Base-by-base conservation (phyloP, 2,329 filamentous ascomycete genomes). In the Penicillium sp. region DNA sequence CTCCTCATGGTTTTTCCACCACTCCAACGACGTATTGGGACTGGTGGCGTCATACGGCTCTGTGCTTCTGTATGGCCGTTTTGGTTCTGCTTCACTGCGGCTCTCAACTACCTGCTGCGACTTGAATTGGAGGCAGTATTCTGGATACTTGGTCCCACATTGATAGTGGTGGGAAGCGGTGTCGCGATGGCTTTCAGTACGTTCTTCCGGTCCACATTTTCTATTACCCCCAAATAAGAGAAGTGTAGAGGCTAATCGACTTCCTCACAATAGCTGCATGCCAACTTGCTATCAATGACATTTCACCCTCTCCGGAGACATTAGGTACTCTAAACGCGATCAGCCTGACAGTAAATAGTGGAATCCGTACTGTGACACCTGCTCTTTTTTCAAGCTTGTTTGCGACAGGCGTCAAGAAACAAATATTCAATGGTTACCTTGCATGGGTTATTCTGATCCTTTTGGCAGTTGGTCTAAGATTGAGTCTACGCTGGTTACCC, bases 231-330 rank as follows among this genome's bases (percentile, higher is more conserved):
- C 23, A 18, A 9, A 45, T 52, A 7, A 14, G 9, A 51, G 11
- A 42, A 11, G 16, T 1, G 12, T 3, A 40, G 8, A 46, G 18
- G 26, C 20, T 47, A 47, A 38, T n/a, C n/a, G 23, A 18, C 5
- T 12, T 47, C 28, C 9, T 23, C 2, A 30, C 8, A 38, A 35
- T 16, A 76, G 74, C 87, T 0, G 85, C 79, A 1, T 80, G 86
- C 0, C 88, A 92, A 74, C 83, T 93, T 8, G 84, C 84, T 0
- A 66, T 93, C 30, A 93, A 93, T 69, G 88, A 92, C 57, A 82
- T 88, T 2, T 80, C 85, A 0, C 90, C 90, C 0, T 83, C 79
- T 9, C 80, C 83, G 1, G 76, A 78, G 43, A 81, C 84, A 0
- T 75, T 93, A 9, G 89, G 86, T 0, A 90, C 84, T 0, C 74